A percentile compares a stretch with the other conserved stretches of the same genome.
Conservation (phyloP, 1,139 yeast species). For the Groenewaldozyma auringiensis region DNA sequence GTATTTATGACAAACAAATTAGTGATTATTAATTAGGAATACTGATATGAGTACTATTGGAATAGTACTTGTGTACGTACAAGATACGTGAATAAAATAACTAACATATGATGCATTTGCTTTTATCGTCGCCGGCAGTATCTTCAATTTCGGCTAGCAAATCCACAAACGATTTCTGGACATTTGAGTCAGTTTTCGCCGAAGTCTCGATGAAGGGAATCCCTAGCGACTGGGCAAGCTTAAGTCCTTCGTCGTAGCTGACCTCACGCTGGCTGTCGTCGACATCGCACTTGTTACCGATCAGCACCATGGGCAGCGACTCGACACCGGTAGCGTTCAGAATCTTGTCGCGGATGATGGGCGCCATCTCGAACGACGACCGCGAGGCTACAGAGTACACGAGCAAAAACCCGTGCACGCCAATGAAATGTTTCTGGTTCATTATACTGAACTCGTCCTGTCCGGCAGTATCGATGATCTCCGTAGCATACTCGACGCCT, state of each 20-base stretch:
- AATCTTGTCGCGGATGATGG: constrained; percentile 75
- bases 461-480: constrained; percentile 91
- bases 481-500: constrained; percentile 74
- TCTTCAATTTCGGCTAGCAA: constrained; percentile 67
- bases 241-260: constrained; percentile 52
- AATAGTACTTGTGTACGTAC: too few species aligned
- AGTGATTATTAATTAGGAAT: too few species aligned
- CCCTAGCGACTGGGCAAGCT: constrained; percentile 51
- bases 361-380: constrained; percentile 71
- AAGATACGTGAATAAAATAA: too few species aligned
- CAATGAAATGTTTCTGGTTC: constrained; percentile 75
- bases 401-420: constrained; percentile 76
- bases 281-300: constrained; percentile 80
- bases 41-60: too few species aligned
- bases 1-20: too few species aligned
- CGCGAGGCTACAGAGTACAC: constrained; percentile 78
- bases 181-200: constrained; percentile 66
- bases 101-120: constrained; percentile 27
- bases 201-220: constrained; percentile 75
- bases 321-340: constrained; percentile 69
- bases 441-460: constrained; percentile 78
- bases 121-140: constrained; percentile 35
- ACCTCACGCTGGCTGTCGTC: constrained; percentile 53
- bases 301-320: constrained; percentile 67
- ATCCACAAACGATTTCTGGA: constrained; percentile 55